These are phyloP conservation scores for Bullera alba DNA, from an alignment of 768 basidiomycete genomes.

Conservation along the genomic window DNA sequence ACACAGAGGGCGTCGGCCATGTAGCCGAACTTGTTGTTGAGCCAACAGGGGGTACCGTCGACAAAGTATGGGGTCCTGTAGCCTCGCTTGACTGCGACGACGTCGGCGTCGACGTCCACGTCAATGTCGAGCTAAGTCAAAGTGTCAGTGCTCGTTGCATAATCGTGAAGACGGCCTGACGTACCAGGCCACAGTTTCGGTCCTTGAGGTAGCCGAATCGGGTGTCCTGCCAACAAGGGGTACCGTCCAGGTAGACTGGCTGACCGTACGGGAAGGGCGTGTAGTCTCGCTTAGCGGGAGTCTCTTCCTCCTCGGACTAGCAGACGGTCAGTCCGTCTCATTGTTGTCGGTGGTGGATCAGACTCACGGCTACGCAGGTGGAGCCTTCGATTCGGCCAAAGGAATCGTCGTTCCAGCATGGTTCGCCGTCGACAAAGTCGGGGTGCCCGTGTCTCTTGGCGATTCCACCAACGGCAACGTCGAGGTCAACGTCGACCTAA, in stretches of 20 bases:
- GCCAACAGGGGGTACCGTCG: conserved; percentile 12
- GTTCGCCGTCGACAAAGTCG: conserved; percentile 3
- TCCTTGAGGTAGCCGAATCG: conserved; percentile 7
- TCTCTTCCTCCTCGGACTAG: conserved; percentile 2
- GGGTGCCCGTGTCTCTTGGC: background rate
- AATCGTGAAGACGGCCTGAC: too few relatives aligned
- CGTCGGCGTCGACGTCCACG: background rate
- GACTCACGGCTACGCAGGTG: conserved; percentile 22
- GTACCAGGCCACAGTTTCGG: background rate
- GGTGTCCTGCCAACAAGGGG: conserved; percentile 7
- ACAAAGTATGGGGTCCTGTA: conserved; percentile 4
- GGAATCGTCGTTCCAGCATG: conserved; percentile 12
- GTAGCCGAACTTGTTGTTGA: conserved; percentile 3
- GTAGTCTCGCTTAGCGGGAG: background rate
- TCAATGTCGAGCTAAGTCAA: too few relatives aligned
- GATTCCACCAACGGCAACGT: background rate
- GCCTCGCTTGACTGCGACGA: background rate
- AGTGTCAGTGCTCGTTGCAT: too few relatives aligned
- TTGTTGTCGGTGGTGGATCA: background rate
- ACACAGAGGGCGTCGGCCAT: conserved; percentile 11
- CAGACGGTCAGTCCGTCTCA: too few relatives aligned
- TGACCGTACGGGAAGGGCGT: background rate
- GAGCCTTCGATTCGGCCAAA: conserved; percentile 16
- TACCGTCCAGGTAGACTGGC: background rate
- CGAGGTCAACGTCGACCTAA: conserved; percentile 9